phyloP scores from a whole-genome alignment of 805 yeast genomes.

The Candida nemodendra region DNA sequence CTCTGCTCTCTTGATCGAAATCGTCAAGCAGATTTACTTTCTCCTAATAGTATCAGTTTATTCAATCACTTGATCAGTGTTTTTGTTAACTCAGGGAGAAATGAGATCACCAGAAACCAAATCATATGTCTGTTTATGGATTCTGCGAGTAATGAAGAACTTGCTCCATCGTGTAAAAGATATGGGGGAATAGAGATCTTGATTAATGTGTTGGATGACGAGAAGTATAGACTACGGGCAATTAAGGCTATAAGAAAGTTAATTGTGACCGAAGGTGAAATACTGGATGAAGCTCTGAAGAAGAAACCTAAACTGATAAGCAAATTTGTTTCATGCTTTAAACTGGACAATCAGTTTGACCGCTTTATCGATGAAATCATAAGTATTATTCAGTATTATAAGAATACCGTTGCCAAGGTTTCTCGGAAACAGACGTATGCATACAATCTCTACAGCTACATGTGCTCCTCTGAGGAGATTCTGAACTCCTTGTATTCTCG shows the following conservation, averaged over 20 bases:
- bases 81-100: slow-evolving; percentile 6
- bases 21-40: slow-evolving; percentile 16
- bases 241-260: slow-evolving; percentile 10
- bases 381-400: slow-evolving; percentile 9
- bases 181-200: slow-evolving; percentile 19
- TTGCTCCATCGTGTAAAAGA: slow-evolving; percentile 9
- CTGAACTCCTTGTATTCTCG: slow-evolving; percentile 13
- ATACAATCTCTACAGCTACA: slow-evolving; percentile 14
- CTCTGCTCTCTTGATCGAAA: slow-evolving; percentile 15
- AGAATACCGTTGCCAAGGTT: slow-evolving; percentile 1
- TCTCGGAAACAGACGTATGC: slow-evolving; percentile 9
- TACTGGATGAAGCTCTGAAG: slow-evolving; percentile 14
- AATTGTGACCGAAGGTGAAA: slow-evolving; percentile 10
- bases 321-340: slow-evolving; percentile 15
- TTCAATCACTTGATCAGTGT: slow-evolving; percentile 11
- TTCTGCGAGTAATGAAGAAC: slow-evolving; percentile 13
- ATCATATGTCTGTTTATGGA: slow-evolving; percentile 14
- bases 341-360: slow-evolving; percentile 10
- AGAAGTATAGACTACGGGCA: slow-evolving; percentile 10
- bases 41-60: slow-evolving; percentile 15
- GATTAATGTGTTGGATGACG: slow-evolving; percentile 13
- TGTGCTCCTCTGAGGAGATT: slow-evolving; percentile 19
- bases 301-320: slow-evolving; percentile 12
- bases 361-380: slow-evolving; percentile 10
- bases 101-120: slow-evolving; percentile 9